These are phyloP conservation scores for Gloeopeniophorella convolvens DNA, from an alignment of 768 basidiomycete species.

Conservation along the genomic window DNA sequence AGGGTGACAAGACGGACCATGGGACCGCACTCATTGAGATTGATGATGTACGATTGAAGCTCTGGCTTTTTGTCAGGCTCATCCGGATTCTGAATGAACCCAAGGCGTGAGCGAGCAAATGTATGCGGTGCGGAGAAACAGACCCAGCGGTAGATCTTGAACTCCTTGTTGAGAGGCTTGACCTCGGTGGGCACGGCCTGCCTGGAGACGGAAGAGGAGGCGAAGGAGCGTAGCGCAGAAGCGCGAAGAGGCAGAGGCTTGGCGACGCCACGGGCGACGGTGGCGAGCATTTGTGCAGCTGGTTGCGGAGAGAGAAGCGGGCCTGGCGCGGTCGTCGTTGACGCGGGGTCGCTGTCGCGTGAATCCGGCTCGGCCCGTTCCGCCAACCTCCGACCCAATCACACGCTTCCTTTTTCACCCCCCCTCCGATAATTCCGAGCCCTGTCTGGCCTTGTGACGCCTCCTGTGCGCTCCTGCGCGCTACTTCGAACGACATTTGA, in stretches of 20 bases:
- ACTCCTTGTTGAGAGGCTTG: constrained; percentile 77
- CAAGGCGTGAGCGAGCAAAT: no score
- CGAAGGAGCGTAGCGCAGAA: constrained; percentile 22
- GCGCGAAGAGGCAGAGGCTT: not conserved
- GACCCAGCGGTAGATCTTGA: constrained; percentile 99
- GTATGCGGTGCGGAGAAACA: constrained; percentile 24
- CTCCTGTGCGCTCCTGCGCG: no score
- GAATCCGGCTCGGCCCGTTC: not conserved
- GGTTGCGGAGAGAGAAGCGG: no score
- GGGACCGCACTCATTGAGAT: constrained; percentile 91
- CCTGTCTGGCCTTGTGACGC: no score
- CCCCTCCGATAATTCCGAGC: not conserved
- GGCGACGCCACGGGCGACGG: constrained; percentile 2
- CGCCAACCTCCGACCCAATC: not conserved
- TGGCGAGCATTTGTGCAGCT: constrained; percentile 23
- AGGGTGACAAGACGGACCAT: constrained; percentile 51
- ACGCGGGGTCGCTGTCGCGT: no score
- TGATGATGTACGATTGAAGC: constrained; percentile 86
- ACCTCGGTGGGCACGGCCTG: constrained; percentile 54
- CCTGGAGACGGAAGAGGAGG: constrained; percentile 25
- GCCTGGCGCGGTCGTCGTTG: no score
- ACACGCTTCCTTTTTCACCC: no score
- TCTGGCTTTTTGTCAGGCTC: constrained; percentile 86
- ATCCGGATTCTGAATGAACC: constrained; percentile 84
- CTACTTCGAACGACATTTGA: no score